Conservation (phyloP, 441 rosid species). For the Biscutella laevigata region DNA sequence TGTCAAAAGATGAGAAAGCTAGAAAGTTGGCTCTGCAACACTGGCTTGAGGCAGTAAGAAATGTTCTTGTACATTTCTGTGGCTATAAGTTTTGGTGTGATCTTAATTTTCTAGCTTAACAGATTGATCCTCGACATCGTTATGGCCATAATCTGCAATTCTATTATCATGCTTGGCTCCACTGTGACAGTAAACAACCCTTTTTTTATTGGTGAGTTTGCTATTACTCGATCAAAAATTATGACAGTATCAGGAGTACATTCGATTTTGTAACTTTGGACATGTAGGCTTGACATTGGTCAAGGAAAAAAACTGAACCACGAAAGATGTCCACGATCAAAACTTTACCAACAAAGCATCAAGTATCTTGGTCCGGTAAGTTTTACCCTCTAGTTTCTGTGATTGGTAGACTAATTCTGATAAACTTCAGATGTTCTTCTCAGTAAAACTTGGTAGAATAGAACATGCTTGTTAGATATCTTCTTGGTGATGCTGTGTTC, state of each 20-base stretch:
- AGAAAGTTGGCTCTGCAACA: slow-evolving; percentile 68
- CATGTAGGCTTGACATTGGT: slow-evolving; percentile 61
- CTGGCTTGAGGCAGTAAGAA: slow-evolving; percentile 85
- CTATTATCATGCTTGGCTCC: slow-evolving; percentile 60
- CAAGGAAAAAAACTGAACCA: slow-evolving; percentile 47
- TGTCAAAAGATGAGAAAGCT: slow-evolving; percentile 64
- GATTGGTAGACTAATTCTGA: slow-evolving; percentile 1
- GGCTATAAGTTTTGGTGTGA: slow-evolving; percentile 4
- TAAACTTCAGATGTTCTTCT: background rate
- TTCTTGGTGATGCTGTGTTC: background rate
- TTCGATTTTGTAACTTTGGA: slow-evolving; percentile 7
- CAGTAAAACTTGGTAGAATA: background rate
- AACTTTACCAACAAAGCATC: slow-evolving; percentile 67
- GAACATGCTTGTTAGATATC: background rate
- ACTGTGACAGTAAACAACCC: slow-evolving; percentile 58
- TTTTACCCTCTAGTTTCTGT: slow-evolving; percentile 9
- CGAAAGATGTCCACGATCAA: slow-evolving; percentile 48
- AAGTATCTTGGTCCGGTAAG: slow-evolving; percentile 78
- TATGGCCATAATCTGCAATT: slow-evolving; percentile 75
- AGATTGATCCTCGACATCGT: slow-evolving; percentile 76
- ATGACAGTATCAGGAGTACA: background rate
- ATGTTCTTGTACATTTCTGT: background rate
- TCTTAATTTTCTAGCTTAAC: slow-evolving; percentile 17
- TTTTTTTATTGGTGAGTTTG: slow-evolving; percentile 56
- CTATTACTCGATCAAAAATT: background rate